Evolutionary conservation across 1,284 basidiomycete genomes (phyloP).

Genomic region (Ceratobasidium sp.): DNA sequence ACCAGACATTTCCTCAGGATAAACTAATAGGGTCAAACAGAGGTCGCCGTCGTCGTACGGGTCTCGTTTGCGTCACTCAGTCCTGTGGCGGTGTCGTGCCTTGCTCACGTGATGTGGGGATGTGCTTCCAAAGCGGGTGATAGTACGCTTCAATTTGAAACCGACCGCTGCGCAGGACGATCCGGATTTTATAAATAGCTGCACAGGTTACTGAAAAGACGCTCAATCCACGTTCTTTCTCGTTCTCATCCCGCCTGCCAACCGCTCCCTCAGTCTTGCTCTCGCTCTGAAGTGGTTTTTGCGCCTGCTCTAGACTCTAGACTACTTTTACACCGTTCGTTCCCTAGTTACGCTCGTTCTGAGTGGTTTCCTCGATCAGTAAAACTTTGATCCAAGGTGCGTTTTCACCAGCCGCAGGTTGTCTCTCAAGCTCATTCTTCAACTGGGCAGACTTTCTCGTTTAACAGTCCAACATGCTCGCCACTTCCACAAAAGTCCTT

Average conservation of each 20-base stretch:
- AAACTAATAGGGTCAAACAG: neutral
- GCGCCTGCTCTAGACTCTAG: too few relatives aligned
- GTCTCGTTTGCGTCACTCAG: neutral
- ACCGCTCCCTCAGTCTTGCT: neutral
- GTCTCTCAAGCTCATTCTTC: neutral
- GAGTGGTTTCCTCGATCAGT: slow-evolving; percentile 15
- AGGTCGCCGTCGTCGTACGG: slow-evolving; percentile 3
- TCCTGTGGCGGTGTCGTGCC: slow-evolving; percentile 8
- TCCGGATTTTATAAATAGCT: slow-evolving; percentile 21
- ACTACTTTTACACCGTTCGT: slow-evolving; percentile 5
- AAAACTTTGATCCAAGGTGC: slow-evolving; percentile 21
- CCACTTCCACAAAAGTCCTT: slow-evolving; percentile 9
- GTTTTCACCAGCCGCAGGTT: neutral
- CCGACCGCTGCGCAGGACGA: slow-evolving; percentile 11
- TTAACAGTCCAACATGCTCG: slow-evolving; percentile 6
- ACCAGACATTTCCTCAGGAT: slow-evolving; percentile 26
- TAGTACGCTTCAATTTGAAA: slow-evolving; percentile 7
- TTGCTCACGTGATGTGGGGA: slow-evolving; percentile 1
- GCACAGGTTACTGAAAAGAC: neutral
- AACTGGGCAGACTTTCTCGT: too few relatives aligned
- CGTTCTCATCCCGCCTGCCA: neutral
- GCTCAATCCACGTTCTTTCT: neutral
- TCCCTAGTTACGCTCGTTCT: slow-evolving; percentile 22
- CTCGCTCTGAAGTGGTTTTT: neutral
- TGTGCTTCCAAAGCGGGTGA: neutral